These are phyloP conservation scores for Penicillium oxalicum DNA, from an alignment of 2,329 filamentous ascomycete species.

Conservation along the genomic window DNA sequence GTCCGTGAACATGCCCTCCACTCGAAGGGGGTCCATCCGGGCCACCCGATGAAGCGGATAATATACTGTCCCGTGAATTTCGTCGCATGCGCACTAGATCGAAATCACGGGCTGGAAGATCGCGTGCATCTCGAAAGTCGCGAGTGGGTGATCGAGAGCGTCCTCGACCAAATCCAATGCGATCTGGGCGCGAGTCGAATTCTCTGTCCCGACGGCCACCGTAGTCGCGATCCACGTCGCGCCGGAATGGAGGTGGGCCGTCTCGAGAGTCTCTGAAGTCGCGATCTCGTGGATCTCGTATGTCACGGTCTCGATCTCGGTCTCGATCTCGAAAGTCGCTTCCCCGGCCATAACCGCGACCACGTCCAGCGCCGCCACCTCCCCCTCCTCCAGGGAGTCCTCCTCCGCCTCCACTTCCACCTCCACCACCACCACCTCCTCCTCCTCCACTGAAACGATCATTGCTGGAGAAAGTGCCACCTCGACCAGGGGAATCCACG, in stretches of 20 bases:
- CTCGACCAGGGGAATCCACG: conserved; percentile 58
- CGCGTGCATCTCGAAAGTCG: conserved; percentile 38
- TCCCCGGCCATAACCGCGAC: conserved; percentile 49
- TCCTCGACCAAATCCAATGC: conserved; percentile 42
- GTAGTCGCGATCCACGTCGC: conserved; percentile 40
- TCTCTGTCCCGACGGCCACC: conserved; percentile 44
- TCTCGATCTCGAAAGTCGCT: conserved; percentile 53
- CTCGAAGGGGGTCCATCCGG: conserved; percentile 34
- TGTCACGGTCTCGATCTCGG: conserved; percentile 22
- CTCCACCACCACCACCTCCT: neutral
- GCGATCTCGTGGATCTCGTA: conserved; percentile 37
- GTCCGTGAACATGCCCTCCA: conserved; percentile 30
- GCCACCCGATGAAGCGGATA: conserved; percentile 31
- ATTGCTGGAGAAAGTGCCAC: conserved; percentile 25
- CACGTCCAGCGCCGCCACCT: conserved; percentile 30
- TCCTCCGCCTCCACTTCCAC: conserved; percentile 41
- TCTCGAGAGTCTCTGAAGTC: conserved; percentile 39
- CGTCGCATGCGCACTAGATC: conserved; percentile 39
- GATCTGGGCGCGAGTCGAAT: conserved; percentile 40
- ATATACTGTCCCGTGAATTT: conserved; percentile 40
- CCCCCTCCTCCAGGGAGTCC: conserved; percentile 33
- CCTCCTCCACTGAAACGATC: conserved; percentile 14
- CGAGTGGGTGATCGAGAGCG: conserved; percentile 40
- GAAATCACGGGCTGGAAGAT: conserved; percentile 31
- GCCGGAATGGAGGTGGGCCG: conserved; percentile 34